Percentiles rank a stretch among this genome's conserved stretches.
phyloP scores from a whole-genome alignment of 2,329 filamentous ascomycete genomes.

The Teratosphaeria gauchensis region DNA sequence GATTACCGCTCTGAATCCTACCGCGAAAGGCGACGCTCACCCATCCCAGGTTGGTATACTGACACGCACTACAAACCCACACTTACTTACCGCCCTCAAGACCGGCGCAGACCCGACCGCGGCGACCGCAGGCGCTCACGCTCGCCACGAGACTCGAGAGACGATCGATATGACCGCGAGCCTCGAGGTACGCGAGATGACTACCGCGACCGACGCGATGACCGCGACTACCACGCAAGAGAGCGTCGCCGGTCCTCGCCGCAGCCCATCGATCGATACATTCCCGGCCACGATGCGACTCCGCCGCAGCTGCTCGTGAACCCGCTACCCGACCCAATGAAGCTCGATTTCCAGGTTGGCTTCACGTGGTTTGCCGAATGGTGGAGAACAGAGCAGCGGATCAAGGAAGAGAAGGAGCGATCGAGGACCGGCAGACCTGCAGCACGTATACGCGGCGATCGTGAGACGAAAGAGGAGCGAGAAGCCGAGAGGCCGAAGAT shows the following conservation, averaged over 20 bases:
- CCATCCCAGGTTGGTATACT: constrained; percentile 4
- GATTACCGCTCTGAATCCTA: constrained; percentile 15
- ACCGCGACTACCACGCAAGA: constrained; percentile 40
- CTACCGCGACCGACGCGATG: constrained; percentile 51
- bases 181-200: constrained; percentile 57
- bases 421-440: constrained; percentile 57
- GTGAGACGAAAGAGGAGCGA: constrained; percentile 61
- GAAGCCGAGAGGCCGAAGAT: constrained; percentile 72
- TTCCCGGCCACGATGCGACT: constrained; percentile 58
- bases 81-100: constrained; percentile 5
- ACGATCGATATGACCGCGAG: constrained; percentile 66
- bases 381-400: constrained; percentile 74
- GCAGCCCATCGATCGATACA: constrained; percentile 71
- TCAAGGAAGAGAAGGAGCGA: constrained; percentile 72
- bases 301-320: constrained; percentile 45
- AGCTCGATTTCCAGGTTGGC: constrained; percentile 68
- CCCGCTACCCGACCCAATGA: constrained; percentile 61
- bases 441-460: constrained; percentile 48
- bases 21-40: constrained; percentile 16
- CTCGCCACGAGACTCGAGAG: constrained; percentile 49
- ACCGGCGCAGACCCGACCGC: constrained; percentile 28
- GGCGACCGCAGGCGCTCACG: constrained; percentile 57
- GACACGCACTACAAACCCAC: not conserved
- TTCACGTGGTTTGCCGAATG: constrained; percentile 82
- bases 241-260: constrained; percentile 52